Evolutionary conservation across 1,284 basidiomycete species (phyloP), one percentile per base, ranked within the genome.

Genomic region (Trichosporon faecale): DNA sequence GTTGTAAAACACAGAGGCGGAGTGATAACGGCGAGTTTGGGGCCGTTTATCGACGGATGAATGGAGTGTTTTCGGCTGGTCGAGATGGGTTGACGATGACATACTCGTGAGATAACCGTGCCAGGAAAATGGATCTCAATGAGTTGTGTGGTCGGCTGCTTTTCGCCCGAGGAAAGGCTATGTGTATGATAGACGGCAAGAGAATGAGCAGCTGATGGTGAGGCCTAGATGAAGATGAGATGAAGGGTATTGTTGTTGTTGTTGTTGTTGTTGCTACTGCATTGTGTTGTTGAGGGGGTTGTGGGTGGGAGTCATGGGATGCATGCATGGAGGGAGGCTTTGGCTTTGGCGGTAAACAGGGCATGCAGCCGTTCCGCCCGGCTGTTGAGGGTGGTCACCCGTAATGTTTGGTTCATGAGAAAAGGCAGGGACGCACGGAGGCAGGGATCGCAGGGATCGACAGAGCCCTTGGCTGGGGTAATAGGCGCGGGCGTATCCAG

Each of bases 381-480:
- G 40, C 18, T 33, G 57, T n/a, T 27, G 16, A 29, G 11, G 27
- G 57, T 61, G 27, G 57, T 61, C 57, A 61, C 57, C 57, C 29
- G 57, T 27, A 29, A 61, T 61, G 57, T 61, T 61, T 61, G 57
- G 57, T 61, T 61, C 57, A 61, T 61, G 57, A 61, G 57, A 61
- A 61, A 18, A 18, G 29, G 18, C 57, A 61, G 27, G 57, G 27
- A 16, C 27, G 55, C 27, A 27, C 16, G 25, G 55, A 27, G 27
- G 27, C 25, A 31, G 25, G 55, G 55, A 31, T 60, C 12, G 55
- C 49, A 52, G 49, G 25, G 55, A 60, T 27, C 55, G 25, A 12
- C 55, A 25, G 55, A 27, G 6, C 14, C 12, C 55, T 31, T 27
- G 31, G 11, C 49, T 52, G 49, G 49, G 49, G 49, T 9, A 52